Evolutionary conservation across 2,329 filamentous ascomycete species (phyloP), one percentile per base, ranked within the genome.

Genomic region (Byssochlamys sp.): DNA sequence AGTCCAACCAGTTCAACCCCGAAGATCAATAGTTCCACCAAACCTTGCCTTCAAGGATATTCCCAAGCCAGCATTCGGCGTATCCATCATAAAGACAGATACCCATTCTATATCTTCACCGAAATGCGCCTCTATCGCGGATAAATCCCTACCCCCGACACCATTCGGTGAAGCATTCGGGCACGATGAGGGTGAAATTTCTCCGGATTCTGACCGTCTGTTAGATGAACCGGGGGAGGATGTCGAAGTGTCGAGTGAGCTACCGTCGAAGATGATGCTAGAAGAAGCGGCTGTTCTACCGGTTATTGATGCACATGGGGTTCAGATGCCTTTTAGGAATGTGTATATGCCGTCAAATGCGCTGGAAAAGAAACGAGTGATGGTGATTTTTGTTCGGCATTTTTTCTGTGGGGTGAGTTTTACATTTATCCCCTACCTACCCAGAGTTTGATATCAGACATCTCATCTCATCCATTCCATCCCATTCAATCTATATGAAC

Each of bases 331-430:
- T 0, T 90, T 90, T 71, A 81, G 81, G 70, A 84, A 80, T 63
- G 73, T 89, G 28, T 86, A 85, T 68, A 61, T 57, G 12, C 60
- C 58, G 11, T 57, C 61, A 35, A 48, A 58, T 6, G 33, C 59
- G 1, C 49, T 26, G 27, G 57, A 28, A 51, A 76, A 80, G 11
- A 75, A 79, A 19, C 76, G 84, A 2, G 82, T 89, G 28, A 77
- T 91, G 31, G 73, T 90, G 49, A 83, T 91, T 63, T 91, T 91
- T 68, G 80, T 91, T 58, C 81, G 88, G 51, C 88, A 91, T 73
- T 91, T 91, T 73, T 90, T 89, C 78, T 91, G 88, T 68, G 87
- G 87, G 35, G 87, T 89, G 78, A 71, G 86, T 79, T 19, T 19
- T 19, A 19, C 19, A 19, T 19, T 19, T 19, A 19, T 19, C 19